These are phyloP conservation scores for Papiliotrema laurentii DNA, from an alignment of 1,284 basidiomycete genomes.

Conservation along the genomic window DNA sequence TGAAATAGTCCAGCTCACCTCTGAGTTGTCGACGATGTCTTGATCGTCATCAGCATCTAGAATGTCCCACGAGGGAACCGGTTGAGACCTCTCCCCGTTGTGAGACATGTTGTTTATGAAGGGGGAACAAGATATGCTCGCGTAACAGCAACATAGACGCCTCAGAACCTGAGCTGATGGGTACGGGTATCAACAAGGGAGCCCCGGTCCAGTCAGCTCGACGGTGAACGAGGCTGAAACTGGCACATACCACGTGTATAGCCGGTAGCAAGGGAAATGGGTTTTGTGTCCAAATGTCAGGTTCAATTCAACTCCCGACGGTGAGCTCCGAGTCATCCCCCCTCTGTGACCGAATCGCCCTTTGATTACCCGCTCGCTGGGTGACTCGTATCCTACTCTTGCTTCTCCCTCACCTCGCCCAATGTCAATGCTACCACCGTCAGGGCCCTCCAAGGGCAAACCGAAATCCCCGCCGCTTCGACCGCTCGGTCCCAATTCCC, in stretches of 20 bases:
- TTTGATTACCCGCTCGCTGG: too few species aligned
- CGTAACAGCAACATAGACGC: too few species aligned
- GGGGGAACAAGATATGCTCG: too few species aligned
- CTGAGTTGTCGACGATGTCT: slow-evolving; percentile 36
- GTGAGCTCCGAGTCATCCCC: background rate
- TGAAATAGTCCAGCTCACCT: slow-evolving; percentile 22
- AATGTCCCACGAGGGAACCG: slow-evolving; percentile 38
- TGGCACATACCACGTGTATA: too few species aligned
- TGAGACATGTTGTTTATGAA: too few species aligned
- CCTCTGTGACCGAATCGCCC: too few species aligned
- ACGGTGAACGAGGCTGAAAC: too few species aligned
- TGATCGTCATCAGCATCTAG: slow-evolving; percentile 34
- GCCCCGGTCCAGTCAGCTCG: background rate
- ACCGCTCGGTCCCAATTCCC: slow-evolving; percentile 16
- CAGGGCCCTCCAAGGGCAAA: slow-evolving; percentile 7
- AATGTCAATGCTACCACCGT: slow-evolving; percentile 29
- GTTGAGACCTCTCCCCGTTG: slow-evolving; percentile 24
- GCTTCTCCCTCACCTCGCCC: too few species aligned
- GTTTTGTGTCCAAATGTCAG: too few species aligned
- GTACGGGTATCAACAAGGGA: slow-evolving; percentile 5
- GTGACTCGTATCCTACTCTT: too few species aligned
- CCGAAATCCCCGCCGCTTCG: slow-evolving; percentile 4
- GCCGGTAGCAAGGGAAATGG: too few species aligned
- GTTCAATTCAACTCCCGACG: background rate
- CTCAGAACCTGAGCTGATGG: too few species aligned